A percentile compares a stretch with the other conserved stretches of the same genome.
Conservation (phyloP, 768 basidiomycete species). For the Neoboletus subvelutipes region DNA sequence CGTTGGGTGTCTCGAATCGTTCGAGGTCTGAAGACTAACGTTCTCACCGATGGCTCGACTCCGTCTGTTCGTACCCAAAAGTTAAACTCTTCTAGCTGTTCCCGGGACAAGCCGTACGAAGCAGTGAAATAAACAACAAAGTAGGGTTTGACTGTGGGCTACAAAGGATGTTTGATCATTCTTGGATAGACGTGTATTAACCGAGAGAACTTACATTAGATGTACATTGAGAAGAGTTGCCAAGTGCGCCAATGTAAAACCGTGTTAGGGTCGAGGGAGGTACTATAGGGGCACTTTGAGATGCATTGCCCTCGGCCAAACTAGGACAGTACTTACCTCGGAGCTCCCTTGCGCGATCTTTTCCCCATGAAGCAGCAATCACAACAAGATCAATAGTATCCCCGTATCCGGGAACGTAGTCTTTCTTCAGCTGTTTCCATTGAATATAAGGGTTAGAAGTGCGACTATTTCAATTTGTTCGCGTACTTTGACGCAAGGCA, state of each 20-base stretch:
- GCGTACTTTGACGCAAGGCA: slow-evolving; percentile 78
- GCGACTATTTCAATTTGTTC: slow-evolving; percentile 11
- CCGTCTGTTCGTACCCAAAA: slow-evolving; percentile 47
- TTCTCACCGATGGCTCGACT: slow-evolving; percentile 23
- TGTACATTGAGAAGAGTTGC: slow-evolving; percentile 45
- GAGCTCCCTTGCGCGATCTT: slow-evolving; percentile 71
- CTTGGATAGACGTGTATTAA: neutral
- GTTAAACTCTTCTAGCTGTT: slow-evolving; percentile 70
- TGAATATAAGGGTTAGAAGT: neutral
- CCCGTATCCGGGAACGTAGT: slow-evolving; percentile 84
- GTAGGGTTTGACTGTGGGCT: slow-evolving; percentile 52
- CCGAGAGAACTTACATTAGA: slow-evolving; percentile 36
- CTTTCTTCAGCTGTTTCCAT: slow-evolving; percentile 59
- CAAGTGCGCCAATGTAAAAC: slow-evolving; percentile 73
- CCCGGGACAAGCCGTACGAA: slow-evolving; percentile 70
- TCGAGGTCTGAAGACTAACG: neutral
- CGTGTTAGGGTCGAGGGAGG: slow-evolving; percentile 70
- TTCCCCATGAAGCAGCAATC: slow-evolving; percentile 79
- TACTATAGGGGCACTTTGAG: slow-evolving; percentile 45
- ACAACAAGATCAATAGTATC: slow-evolving; percentile 80
- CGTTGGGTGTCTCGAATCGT: neutral
- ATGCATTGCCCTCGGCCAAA: neutral
- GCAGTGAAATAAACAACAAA: slow-evolving; percentile 74
- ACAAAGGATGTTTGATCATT: neutral
- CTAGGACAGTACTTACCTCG: slow-evolving; percentile 47